Evolutionary conservation across 345 rosid species (phyloP), one percentile per base, ranked within the genome.

Genomic region (Brassica incana): DNA sequence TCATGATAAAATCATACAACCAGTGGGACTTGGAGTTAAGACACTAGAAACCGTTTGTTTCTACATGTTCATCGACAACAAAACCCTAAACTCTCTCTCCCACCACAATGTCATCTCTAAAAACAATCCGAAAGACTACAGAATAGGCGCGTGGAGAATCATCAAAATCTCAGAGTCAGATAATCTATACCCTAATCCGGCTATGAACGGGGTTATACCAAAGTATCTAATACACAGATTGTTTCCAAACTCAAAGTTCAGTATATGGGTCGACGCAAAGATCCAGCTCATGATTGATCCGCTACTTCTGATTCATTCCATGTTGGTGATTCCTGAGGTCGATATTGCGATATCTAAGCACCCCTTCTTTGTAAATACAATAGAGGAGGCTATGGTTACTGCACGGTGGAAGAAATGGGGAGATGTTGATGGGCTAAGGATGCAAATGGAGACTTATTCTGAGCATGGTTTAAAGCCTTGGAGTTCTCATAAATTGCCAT

Each of bases 381-480:
- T 94, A 92, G 98, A 94, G 73, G 98, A 94, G 77, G 98, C 98
- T 0, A 83, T 94, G 86, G 98, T 97, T 6, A 94, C 98, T 0
- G 97, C 95, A 0, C 84, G 97, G 85, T 92, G 98, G 98, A 90
- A 85, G 89, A 94, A 94, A 72, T 94, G 96, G 98, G 16, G 77
- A 33, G 97, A 92, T 75, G 83, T 89, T 6, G 78, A 78, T 9
- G 86, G 86, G 14, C 71, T 92, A 86, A 84, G 84, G 78, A 38
- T 60, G 33, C 98, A 94, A 75, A 92, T 94, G 92, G 98, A 94
- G 89, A 88, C 91, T 1, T 94, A 92, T 65, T 92, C 97, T 77
- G 89, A 87, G 40, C 83, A 84, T 78, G 98, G 98, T n/a, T 80
- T 94, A 81, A 86, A 72, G 77, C 98, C 97, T 9, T 94, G 98